Percentiles rank a stretch among this genome's conserved stretches.
Conservation (phyloP, 2,329 filamentous ascomycete species). For the Aspergillus pseudotamarii region DNA sequence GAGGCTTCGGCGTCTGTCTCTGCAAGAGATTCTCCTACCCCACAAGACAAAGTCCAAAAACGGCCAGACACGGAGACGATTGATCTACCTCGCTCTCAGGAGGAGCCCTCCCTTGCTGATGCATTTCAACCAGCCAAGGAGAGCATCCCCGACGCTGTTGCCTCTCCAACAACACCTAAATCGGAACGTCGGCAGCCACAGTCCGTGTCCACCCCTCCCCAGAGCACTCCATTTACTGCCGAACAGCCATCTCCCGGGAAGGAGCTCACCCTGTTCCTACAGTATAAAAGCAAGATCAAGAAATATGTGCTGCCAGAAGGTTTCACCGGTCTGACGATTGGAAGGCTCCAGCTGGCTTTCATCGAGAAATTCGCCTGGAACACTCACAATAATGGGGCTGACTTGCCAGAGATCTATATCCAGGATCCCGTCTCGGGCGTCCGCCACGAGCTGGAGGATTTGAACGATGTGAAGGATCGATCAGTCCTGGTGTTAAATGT, state of each 20-base stretch:
- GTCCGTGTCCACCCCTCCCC: slow-evolving; percentile 41
- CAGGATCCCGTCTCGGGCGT: slow-evolving; percentile 94
- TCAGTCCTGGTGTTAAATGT: slow-evolving; percentile 94
- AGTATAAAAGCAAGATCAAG: slow-evolving; percentile 96
- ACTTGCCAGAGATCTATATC: slow-evolving; percentile 96
- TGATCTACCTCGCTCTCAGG: slow-evolving; percentile 51
- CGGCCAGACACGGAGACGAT: slow-evolving; percentile 50
- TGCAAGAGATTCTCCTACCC: slow-evolving; percentile 36
- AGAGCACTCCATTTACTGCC: slow-evolving; percentile 58
- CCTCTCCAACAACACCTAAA: slow-evolving; percentile 32
- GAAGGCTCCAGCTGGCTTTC: slow-evolving; percentile 88
- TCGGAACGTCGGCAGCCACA: slow-evolving; percentile 23
- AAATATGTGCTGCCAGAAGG: slow-evolving; percentile 90
- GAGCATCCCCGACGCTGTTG: slow-evolving; percentile 16
- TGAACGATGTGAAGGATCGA: slow-evolving; percentile 90
- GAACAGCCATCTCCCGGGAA: slow-evolving; percentile 73
- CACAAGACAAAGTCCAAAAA: slow-evolving; percentile 62
- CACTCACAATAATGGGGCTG: slow-evolving; percentile 87
- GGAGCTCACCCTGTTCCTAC: slow-evolving; percentile 88
- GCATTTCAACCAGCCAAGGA: slow-evolving; percentile 40
- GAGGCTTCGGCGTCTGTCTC: slow-evolving; percentile 27
- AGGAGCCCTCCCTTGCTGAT: slow-evolving; percentile 37
- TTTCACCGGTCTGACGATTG: slow-evolving; percentile 79
- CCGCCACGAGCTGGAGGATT: slow-evolving; percentile 93
- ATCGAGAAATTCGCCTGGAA: slow-evolving; percentile 99